Evolutionary conservation across 1,139 yeast genomes (phyloP).

Genomic region (Arxiozyma slooffiae): DNA sequence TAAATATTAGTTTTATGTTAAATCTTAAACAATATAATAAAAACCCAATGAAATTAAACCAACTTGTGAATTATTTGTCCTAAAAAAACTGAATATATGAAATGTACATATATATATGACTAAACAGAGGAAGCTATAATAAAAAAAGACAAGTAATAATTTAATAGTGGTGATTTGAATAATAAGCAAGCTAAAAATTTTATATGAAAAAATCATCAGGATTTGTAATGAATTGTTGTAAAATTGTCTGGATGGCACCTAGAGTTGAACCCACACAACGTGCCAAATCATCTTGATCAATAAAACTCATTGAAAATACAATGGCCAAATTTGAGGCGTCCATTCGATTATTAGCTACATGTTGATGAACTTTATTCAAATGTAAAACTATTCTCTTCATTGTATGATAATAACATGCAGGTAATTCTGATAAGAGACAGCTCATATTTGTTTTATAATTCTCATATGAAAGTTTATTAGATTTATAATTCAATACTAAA

Average conservation of each 20-base stretch:
- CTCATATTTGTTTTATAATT: constrained; percentile 28
- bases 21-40: background rate
- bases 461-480: constrained; percentile 17
- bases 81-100: background rate
- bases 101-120: background rate
- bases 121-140: background rate
- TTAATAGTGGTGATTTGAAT: background rate
- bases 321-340: constrained; percentile 73
- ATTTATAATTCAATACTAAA: constrained; percentile 29
- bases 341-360: constrained; percentile 63
- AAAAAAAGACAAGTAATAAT: background rate
- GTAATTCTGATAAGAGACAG: constrained; percentile 41
- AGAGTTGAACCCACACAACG: constrained; percentile 36
- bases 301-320: constrained; percentile 55
- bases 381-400: constrained; percentile 61
- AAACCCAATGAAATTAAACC: constrained; percentile 2
- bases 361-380: constrained; percentile 50
- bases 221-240: constrained; percentile 31
- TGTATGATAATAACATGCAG: constrained; percentile 56
- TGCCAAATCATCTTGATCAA: constrained; percentile 35
- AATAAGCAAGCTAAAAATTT: background rate
- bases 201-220: constrained; percentile 25
- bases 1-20: background rate
- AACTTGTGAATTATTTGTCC: background rate
- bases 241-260: constrained; percentile 35